These are phyloP conservation scores for Naganishia vaughanmartiniae DNA, from an alignment of 768 basidiomycete species.

Conservation along the genomic window DNA sequence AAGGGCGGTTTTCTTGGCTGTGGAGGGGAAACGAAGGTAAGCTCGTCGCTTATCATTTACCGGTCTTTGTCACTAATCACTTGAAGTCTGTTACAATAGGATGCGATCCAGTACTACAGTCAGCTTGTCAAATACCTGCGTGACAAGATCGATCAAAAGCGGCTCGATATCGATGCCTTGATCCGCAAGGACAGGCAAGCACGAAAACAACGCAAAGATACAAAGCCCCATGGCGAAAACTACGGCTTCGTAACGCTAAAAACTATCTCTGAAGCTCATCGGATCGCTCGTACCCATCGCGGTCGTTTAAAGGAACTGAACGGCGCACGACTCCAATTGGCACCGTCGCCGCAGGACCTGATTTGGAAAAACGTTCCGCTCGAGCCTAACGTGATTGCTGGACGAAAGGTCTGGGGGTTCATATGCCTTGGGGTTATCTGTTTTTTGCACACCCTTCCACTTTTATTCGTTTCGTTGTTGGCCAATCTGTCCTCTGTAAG, in stretches of 20 bases:
- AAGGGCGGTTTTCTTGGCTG: constrained; percentile 72
- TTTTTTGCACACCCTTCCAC: constrained; percentile 90
- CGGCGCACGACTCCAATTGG: constrained; percentile 49
- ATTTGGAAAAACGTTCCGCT: constrained; percentile 89
- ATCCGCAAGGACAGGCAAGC: constrained; percentile 59
- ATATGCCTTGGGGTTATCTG: constrained; percentile 72
- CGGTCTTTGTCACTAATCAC: not conserved
- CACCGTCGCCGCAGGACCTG: constrained; percentile 55
- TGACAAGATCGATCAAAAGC: constrained; percentile 57
- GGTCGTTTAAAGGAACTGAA: constrained; percentile 49
- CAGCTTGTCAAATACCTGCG: constrained; percentile 57
- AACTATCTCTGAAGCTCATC: constrained; percentile 52
- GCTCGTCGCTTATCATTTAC: not conserved
- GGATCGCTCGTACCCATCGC: constrained; percentile 50
- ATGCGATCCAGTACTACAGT: constrained; percentile 85
- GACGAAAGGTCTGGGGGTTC: constrained; percentile 74
- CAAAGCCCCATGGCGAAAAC: constrained; percentile 62
- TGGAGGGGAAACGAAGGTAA: constrained; percentile 67
- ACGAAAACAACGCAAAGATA: constrained; percentile 54
- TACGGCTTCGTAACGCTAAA: constrained; percentile 58
- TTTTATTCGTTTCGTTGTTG: constrained; percentile 82
- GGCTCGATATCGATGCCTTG: constrained; percentile 54
- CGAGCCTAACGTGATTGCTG: constrained; percentile 64
- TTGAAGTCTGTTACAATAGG: constrained; percentile 49
- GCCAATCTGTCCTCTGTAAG: constrained; percentile 82